Evolutionary conservation across 2,329 filamentous ascomycete genomes (phyloP).

Genomic region (Fonsecaea multimorphosa): DNA sequence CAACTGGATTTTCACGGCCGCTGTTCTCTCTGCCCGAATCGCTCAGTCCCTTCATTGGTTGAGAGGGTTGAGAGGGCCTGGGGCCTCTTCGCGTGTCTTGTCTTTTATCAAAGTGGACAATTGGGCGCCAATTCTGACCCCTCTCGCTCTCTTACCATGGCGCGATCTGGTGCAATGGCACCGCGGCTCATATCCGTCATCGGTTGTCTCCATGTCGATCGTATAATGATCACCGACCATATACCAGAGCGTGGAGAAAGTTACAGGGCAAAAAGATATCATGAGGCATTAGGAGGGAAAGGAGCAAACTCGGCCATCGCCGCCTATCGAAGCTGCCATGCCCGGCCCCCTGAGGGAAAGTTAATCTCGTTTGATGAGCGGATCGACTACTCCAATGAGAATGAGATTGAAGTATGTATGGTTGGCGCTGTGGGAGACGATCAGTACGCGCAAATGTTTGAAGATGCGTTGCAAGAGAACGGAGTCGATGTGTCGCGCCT

Average conservation of each 20-base stretch:
- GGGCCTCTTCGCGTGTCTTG: background rate
- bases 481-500: conserved; percentile 49
- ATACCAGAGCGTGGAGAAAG: conserved; percentile 28
- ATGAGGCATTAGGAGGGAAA: conserved; percentile 24
- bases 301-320: conserved; percentile 33
- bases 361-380: background rate
- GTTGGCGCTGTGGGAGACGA: conserved; percentile 58
- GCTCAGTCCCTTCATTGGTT: background rate
- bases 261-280: conserved; percentile 9
- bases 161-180: conserved; percentile 1
- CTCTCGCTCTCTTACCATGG: background rate
- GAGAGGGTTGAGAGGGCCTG: background rate
- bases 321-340: conserved; percentile 26
- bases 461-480: conserved; percentile 51
- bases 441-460: conserved; percentile 48
- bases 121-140: background rate
- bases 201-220: conserved; percentile 25
- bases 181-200: conserved; percentile 17
- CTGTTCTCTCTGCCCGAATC: background rate
- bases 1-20: background rate
- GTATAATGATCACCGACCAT: conserved; percentile 25
- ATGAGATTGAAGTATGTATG: conserved; percentile 55
- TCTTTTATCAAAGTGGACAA: background rate
- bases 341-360: conserved; percentile 6
- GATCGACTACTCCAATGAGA: conserved; percentile 16